Evolutionary conservation across 352 stramenopile genomes (phyloP), one percentile per base, ranked within the genome.

Genomic region (Globisporangium mamillatum): DNA sequence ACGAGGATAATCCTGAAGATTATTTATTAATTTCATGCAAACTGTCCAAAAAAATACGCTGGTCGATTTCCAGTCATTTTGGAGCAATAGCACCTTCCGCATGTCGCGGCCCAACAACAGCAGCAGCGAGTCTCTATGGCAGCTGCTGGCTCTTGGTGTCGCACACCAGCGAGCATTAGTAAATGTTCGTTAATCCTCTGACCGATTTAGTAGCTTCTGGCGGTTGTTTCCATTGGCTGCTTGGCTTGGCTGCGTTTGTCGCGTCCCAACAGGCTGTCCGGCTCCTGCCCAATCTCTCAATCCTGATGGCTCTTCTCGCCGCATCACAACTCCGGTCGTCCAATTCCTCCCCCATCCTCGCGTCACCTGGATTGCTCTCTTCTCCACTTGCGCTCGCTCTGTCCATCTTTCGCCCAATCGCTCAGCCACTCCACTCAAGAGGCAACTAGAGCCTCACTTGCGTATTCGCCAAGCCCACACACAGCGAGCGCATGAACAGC

Each of bases 241-340:
- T 59, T 22, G 54, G 54, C 54, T 20, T 41, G 29, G 29, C 27
- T 22, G 41, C 18, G 18, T 18, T 16, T n/a, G 54, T 59, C 54
- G 27, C 54, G 54, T 60, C 54, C 27, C 54, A 41, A 50, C 16
- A 6, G 54, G 38, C 27, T 16, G 54, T 60, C 54, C 18, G 27
- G 14, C 25, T 60, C 54, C 53, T n/a, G 29, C 25, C 24, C 24
- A 56, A 56, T 50, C 50, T 8, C 22, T 12, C 18, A 6, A 60
- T 60, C 54, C 18, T 60, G 54, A 60, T 60, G 54, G 54, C 54
- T 60, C 54, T 60, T 60, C 54, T 60, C 27, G 27, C 27, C 27
- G 54, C 54, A 60, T 60, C 54, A 8, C 16, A 27, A 29, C 25
- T 20, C 24, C n/a, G n/a, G n/a, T n/a, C n/a, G n/a, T n/a, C n/a